Conservation (phyloP, 805 yeast species). For the Candida broadrunensis region DNA sequence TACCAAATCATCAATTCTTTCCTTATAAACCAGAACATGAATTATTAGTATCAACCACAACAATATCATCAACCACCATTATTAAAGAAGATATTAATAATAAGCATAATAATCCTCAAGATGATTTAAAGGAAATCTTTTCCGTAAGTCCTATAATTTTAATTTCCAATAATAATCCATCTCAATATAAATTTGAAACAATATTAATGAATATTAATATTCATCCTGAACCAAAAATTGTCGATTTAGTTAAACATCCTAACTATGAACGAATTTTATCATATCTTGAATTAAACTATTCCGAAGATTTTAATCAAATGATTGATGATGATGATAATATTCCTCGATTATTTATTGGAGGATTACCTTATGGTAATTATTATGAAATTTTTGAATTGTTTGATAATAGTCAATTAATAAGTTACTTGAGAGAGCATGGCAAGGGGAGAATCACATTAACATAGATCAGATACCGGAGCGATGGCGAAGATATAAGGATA, state of each 20-base stretch:
- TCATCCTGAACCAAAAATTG: slow-evolving; percentile 30
- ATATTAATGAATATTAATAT: slow-evolving; percentile 21
- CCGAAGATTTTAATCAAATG: slow-evolving; percentile 6
- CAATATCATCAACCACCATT: background rate
- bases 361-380: slow-evolving; percentile 28
- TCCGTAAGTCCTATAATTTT: slow-evolving; percentile 27
- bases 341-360: slow-evolving; percentile 33
- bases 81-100: background rate
- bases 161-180: slow-evolving; percentile 18
- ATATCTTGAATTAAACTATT: slow-evolving; percentile 19
- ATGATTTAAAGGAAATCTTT: slow-evolving; percentile 27
- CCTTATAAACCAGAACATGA: background rate
- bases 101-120: background rate
- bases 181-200: slow-evolving; percentile 12
- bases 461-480: too few species aligned
- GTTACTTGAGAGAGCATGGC: slow-evolving; percentile 23
- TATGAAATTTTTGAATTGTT: slow-evolving; percentile 19
- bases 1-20: background rate
- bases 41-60: too few species aligned
- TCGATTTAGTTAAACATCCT: slow-evolving; percentile 31
- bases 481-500: too few species aligned
- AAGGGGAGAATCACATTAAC: slow-evolving; percentile 23
- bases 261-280: slow-evolving; percentile 18
- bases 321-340: slow-evolving; percentile 14
- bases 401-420: slow-evolving; percentile 16